Evolutionary conservation across 768 basidiomycete genomes (phyloP), one percentile per base, ranked within the genome.

Genomic region (Collybiopsis confluens): DNA sequence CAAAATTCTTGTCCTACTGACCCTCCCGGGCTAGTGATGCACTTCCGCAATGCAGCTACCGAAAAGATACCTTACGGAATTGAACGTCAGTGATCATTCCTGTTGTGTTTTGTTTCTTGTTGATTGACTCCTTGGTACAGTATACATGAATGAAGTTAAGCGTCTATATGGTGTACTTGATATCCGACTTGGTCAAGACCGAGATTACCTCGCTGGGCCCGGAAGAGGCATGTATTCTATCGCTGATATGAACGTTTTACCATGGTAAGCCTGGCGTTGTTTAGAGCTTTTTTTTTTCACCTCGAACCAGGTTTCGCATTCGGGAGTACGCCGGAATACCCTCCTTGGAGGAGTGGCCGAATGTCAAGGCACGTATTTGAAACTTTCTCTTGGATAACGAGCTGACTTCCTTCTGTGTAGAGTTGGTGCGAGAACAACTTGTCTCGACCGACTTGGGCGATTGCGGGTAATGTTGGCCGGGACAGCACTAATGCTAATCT

Each of bases 151-250:
- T 48, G 94, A 96, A 75, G 89, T 90, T 2, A 83, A 81, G 60
- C 81, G 94, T 23, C 76, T 95, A 20, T 93, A 88, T 64, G 73
- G 80, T n/a, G 93, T 95, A 3, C 78, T 95, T 40, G 83, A 95
- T 61, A 82, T 85, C 45, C 81, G 88, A 21, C 78, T 95, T n/a
- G 67, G 42, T 45, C 52, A 74, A 42, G 80, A 75, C 49, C 80
- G 88, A 16, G 90, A 93, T 37, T 95, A 78, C 65, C 81, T 96
- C 15, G 90, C 79, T 16, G 92, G 93, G n/a, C 70, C 83, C 10
- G 85, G 81, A 0, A 73, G 73, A 52, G 89, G 88, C 23, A 83
- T 80, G 59, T 81, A 77, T 64, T 82, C 76, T 37, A 68, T 93
- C 44, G 92, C 88, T 6, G 90, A 91, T 61, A 69, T 88, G 54